Evolutionary conservation across 2,329 filamentous ascomycete species (phyloP).

Genomic region (Colletotrichum magnum): DNA sequence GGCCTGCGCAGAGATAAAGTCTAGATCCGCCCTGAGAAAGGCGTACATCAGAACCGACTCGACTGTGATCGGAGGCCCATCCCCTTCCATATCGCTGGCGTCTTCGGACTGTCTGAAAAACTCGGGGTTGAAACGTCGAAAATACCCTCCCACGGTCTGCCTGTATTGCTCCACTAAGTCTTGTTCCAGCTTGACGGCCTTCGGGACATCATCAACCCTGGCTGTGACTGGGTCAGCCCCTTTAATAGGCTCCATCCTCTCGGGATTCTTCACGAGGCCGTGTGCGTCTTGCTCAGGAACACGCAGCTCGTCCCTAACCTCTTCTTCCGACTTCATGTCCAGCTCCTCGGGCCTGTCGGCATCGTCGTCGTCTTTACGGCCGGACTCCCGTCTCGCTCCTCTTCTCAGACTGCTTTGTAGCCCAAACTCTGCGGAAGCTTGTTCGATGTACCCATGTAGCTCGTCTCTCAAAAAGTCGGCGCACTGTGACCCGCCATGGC

Average conservation of each 20-base stretch:
- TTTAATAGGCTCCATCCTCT: slow-evolving; percentile 54
- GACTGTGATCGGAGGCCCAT: slow-evolving; percentile 68
- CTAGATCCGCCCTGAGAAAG: slow-evolving; percentile 92
- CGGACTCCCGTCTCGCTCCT: slow-evolving; percentile 47
- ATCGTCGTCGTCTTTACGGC: slow-evolving; percentile 48
- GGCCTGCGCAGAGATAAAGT: slow-evolving; percentile 93
- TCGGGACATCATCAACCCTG: slow-evolving; percentile 68
- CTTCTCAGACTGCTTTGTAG: slow-evolving; percentile 80
- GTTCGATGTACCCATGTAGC: slow-evolving; percentile 90
- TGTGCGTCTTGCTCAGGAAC: slow-evolving; percentile 50
- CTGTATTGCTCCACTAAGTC: slow-evolving; percentile 84
- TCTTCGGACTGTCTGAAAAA: slow-evolving; percentile 71
- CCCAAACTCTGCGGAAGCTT: slow-evolving; percentile 82
- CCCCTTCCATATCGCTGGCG: slow-evolving; percentile 19
- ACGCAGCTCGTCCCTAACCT: slow-evolving; percentile 56
- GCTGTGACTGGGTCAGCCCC: slow-evolving; percentile 62
- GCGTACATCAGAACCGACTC: slow-evolving; percentile 90
- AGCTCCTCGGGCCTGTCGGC: slow-evolving; percentile 53
- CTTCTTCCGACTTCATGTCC: slow-evolving; percentile 65
- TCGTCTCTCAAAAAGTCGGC: slow-evolving; percentile 87
- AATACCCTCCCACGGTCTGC: slow-evolving; percentile 92
- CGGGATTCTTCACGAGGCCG: slow-evolving; percentile 52
- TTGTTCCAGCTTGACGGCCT: slow-evolving; percentile 78
- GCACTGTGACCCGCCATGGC: slow-evolving; percentile 92
- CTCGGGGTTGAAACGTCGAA: slow-evolving; percentile 87